Conservation (phyloP, 176 grass and related monocot species). For the Cymbopogon citratus region DNA sequence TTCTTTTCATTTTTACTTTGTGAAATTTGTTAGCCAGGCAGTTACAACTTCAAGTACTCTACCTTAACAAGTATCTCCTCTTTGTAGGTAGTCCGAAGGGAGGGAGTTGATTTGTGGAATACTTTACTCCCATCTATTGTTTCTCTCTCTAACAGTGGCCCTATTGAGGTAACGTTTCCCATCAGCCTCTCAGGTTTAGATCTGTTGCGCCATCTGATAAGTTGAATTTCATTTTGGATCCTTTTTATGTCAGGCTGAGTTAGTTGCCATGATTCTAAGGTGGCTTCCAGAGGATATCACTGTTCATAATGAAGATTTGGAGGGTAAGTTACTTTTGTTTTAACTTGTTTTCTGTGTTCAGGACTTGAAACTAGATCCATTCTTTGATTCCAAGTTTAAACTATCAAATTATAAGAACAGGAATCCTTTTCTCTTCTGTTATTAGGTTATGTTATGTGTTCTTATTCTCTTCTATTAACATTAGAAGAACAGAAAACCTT, state of each 20-base stretch:
- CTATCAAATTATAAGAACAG: background rate
- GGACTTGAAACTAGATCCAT: background rate
- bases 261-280: conserved; percentile 93
- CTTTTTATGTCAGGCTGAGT: conserved; percentile 63
- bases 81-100: conserved; percentile 88
- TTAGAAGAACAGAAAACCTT: background rate
- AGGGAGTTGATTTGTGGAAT: conserved; percentile 79
- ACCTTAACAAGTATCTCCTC: conserved; percentile 26
- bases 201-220: conserved; percentile 17
- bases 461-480: conserved; percentile 2
- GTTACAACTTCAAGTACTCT: conserved; percentile 4
- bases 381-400: background rate
- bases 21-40: background rate
- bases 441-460: background rate
- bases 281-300: conserved; percentile 99
- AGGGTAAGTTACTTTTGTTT: conserved; percentile 42
- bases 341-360: background rate
- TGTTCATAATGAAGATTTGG: conserved; percentile 97
- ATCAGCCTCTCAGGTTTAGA: conserved; percentile 9
- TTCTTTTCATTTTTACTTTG: conserved; percentile 11
- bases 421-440: conserved; percentile 1
- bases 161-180: conserved; percentile 57
- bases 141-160: conserved; percentile 73
- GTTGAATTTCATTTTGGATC: conserved; percentile 24
- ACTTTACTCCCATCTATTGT: conserved; percentile 77